phyloP scores from a whole-genome alignment of 2,329 filamentous ascomycete species.

The Aureobasidium lini region DNA sequence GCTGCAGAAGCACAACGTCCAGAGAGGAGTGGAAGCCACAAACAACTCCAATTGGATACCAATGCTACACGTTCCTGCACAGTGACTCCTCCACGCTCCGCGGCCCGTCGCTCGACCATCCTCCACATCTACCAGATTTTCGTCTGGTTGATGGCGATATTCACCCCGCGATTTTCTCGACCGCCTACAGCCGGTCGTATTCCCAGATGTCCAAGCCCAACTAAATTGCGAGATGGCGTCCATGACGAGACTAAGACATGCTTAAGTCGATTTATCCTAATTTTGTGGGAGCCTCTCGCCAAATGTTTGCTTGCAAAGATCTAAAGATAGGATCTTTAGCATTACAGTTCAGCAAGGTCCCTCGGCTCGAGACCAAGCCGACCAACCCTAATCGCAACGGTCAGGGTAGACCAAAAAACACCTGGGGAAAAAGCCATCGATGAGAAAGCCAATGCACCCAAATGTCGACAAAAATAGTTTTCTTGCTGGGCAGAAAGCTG shows the following conservation, averaged over 20 bases:
- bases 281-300: not conserved
- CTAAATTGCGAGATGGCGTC: not conserved
- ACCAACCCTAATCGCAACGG: constrained; percentile 1
- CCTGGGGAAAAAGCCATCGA: not conserved
- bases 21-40: not conserved
- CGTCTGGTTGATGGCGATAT: not conserved
- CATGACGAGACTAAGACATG: not conserved
- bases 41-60: constrained; percentile 1
- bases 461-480: not conserved
- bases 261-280: not conserved
- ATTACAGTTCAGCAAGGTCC: not conserved
- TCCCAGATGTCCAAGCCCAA: not conserved
- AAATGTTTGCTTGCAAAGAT: not conserved
- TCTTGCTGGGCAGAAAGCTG: not conserved
- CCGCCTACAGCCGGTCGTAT: not conserved
- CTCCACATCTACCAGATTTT: not conserved
- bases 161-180: not conserved
- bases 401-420: not conserved
- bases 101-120: constrained; percentile 1
- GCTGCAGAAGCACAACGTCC: not conserved
- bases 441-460: not conserved
- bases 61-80: not conserved
- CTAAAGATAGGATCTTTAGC: constrained; percentile 2
- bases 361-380: not conserved
- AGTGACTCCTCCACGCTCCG: not conserved